Base-by-base conservation (phyloP, 345 rosid species). In the Anacardium occidentale region DNA sequence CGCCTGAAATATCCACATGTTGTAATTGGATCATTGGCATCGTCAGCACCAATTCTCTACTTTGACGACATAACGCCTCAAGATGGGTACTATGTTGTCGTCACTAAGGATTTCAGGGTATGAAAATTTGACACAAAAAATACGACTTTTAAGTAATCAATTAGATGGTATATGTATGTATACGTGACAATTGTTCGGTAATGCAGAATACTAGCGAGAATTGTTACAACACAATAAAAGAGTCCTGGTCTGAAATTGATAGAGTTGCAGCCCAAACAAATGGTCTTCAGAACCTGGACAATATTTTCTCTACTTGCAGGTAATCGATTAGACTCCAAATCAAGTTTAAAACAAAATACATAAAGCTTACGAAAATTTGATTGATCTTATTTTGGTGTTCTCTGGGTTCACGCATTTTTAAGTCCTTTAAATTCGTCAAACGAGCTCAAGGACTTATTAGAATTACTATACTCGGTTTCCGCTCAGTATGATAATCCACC, bases 1-100 rank as follows among this genome's bases (percentile, higher is more conserved):
- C 80, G 80, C 5, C 72, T 80, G 24, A 80, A 80, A 47, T 80
- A 80, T 61, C 80, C 75, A 5, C 80, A 76, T 72, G 34, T 76
- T 17, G 72, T 48, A 3, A 32, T 66, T 14, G 80, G 78, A 21
- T 60, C 83, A 12, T 25, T 80, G 57, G 83, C 83, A 26, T 76
- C 79, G 26, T 76, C 83, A 2, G 75, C 82, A 11, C 79, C 79
- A 2, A 69, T 80, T 18, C 79, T 80, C 20, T 72, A 72, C 64
- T 80, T 76, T 10, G 79, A 72, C 14, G 66, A 80, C 57, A 69
- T 75, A 15, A 69, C 75, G 10, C 79, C 79, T 18, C 75, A 72
- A 22, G 47, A 80, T 64, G 80, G 62, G 40, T 80, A 69, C 34
- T 64, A 29, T 54, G 34, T 56, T 29, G 69, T 70, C 17, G 77